Percentiles rank a stretch among this genome's conserved stretches.
These are phyloP conservation scores for Fusarium verrucosum DNA, from an alignment of 2,329 filamentous ascomycete species.

Conservation along the genomic window DNA sequence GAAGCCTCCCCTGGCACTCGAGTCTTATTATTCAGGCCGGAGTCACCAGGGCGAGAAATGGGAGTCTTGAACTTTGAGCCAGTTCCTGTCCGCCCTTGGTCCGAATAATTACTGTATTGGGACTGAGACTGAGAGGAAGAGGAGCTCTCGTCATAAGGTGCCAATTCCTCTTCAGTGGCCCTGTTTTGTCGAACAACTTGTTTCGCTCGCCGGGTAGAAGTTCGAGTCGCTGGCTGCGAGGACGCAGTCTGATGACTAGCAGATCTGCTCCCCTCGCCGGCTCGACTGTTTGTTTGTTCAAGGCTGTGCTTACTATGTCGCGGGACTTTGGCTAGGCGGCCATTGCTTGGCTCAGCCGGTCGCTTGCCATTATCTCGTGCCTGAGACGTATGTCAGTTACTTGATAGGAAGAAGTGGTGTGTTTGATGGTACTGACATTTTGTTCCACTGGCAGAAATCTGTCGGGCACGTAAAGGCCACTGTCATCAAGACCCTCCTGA, in stretches of 20 bases:
- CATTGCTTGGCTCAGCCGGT: neutral
- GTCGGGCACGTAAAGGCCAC: neutral
- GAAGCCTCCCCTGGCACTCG: no score
- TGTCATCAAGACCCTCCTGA: no score
- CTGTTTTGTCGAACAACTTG: fast-evolving
- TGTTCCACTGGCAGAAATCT: neutral
- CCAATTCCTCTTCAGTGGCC: neutral
- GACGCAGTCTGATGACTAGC: neutral
- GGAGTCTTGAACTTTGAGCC: no score
- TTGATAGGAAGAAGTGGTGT: no score
- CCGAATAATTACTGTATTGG: no score
- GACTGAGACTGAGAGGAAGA: no score
- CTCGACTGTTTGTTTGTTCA: neutral
- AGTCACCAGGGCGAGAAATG: no score
- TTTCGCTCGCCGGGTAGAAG: neutral
- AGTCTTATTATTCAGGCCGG: no score
- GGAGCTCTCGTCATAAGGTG: no score
- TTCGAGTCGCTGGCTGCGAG: no score
- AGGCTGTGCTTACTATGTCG: neutral
- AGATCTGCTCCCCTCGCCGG: neutral
- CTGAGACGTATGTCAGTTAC: neutral
- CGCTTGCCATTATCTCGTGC: slow-evolving; percentile 1
- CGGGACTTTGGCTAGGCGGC: neutral
- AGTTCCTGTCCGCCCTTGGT: no score
- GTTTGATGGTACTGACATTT: neutral